Evolutionary conservation across 1,139 yeast genomes (phyloP), one percentile per base, ranked within the genome.

Genomic region (Geotrichum klebahnii): DNA sequence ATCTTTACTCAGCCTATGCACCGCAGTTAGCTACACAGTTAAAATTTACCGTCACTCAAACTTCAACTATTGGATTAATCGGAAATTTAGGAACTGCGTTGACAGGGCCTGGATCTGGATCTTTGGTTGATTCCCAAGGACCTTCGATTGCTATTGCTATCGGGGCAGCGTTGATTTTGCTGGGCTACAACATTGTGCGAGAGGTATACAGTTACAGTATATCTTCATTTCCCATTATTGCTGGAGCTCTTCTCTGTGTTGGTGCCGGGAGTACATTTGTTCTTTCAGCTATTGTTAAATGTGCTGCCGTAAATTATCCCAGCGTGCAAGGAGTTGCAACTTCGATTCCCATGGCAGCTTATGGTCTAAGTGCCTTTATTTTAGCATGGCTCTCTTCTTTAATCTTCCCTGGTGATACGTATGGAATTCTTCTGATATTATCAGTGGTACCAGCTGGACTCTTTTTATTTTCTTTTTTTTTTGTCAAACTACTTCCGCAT

Each of bases 81-180:
- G 87, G 85, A 3, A 78, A 80, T 32, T 64, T 81, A 35, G 84
- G 85, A 1, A 75, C 78, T 52, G 80, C 84, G 5, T 53, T 78
- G 10, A 69, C 81, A 0, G 85, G 85, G 0, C 85, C 85, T 1
- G 53, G 78, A 5, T 81, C 84, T 0, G 86, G 87, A 1, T 59
- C 65, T 10, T 70, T 80, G 10, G 82, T 81, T n/a, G 87, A 81
- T 59, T 67, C 65, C 40, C 68, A 67, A 17, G 84, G 84, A 2
- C 80, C 79, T 51, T 69, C 78, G 5, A 44, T 49, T 5, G 70
- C 71, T 1, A 54, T 67, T n/a, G 33, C 60, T 2, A 50, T 63
- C 19, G 67, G 69, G n/a, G 61, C 61, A 1, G 35, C 63, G 4
- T 53, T 61, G 5, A 60, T 67, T 5, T 60, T 62, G 45, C 19